Percentiles rank a stretch among this genome's conserved stretches.
Evolutionary conservation across 768 basidiomycete species (phyloP).

Genomic region (Mycena kentingensis): DNA sequence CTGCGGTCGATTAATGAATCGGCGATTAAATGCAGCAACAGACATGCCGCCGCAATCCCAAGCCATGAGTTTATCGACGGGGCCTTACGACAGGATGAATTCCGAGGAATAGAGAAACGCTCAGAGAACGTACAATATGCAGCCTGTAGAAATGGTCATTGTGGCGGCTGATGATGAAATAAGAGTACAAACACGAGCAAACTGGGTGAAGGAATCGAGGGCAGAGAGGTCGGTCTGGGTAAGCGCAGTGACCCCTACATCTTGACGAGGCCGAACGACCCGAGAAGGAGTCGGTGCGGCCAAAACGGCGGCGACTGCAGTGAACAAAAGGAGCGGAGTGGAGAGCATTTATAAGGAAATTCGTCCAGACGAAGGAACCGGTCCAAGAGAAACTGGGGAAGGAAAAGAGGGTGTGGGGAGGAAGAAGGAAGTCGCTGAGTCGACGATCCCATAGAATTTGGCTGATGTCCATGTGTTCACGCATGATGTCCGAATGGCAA

Average conservation of each 20-base stretch:
- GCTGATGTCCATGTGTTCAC: not conserved
- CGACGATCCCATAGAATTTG: not conserved
- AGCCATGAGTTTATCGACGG: conserved; percentile 27
- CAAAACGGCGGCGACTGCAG: conserved; percentile 10
- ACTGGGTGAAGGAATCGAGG: conserved; percentile 32
- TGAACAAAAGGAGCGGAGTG: conserved; percentile 10
- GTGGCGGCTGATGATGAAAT: not conserved
- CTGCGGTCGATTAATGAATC: conserved; percentile 12
- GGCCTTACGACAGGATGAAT: conserved; percentile 9
- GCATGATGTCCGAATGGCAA: not conserved
- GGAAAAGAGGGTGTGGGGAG: not conserved
- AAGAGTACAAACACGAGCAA: conserved; percentile 25
- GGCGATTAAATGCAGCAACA: not conserved
- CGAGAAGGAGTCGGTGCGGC: conserved; percentile 8
- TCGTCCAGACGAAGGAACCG: conserved; percentile 17
- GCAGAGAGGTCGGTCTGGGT: not conserved
- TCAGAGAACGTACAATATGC: conserved; percentile 29
- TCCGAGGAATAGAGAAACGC: not conserved
- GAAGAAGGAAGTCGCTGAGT: not conserved
- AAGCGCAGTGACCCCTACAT: not conserved
- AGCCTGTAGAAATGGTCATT: conserved; percentile 18
- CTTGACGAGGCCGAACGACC: not conserved
- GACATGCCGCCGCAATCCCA: conserved; percentile 35
- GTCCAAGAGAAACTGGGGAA: conserved; percentile 1
- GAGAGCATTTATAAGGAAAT: conserved; percentile 14